Conservation (phyloP, 1,284 basidiomycete species). For the Moniliella sp. region DNA sequence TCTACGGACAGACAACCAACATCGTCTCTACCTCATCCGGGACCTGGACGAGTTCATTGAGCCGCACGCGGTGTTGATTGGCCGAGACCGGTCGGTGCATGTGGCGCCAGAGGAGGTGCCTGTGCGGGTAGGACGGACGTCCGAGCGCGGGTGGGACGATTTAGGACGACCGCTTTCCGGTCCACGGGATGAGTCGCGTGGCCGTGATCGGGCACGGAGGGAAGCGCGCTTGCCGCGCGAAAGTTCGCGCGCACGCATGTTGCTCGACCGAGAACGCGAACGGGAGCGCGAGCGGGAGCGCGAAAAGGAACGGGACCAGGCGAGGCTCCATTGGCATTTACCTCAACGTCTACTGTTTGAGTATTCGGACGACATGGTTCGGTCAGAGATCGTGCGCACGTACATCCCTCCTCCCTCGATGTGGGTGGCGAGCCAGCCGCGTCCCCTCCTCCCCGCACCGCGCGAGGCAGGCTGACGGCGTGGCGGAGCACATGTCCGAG, state of each 20-base stretch:
- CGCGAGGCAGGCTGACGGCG: slow-evolving; percentile 31
- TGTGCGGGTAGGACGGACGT: background rate
- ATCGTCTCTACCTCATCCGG: slow-evolving; percentile 52
- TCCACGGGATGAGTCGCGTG: no score
- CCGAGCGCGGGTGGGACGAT: background rate
- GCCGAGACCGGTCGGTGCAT: slow-evolving; percentile 29
- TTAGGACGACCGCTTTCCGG: no score
- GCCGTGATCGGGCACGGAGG: no score
- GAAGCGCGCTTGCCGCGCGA: background rate
- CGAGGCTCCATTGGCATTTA: slow-evolving; percentile 55
- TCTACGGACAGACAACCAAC: slow-evolving; percentile 70
- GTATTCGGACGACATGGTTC: slow-evolving; percentile 34
- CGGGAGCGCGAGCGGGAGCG: no score
- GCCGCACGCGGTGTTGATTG: slow-evolving; percentile 42
- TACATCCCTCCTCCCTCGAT: no score
- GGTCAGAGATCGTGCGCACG: slow-evolving; percentile 39
- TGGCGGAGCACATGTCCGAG: slow-evolving; percentile 39
- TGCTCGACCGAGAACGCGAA: no score
- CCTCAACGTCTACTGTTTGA: slow-evolving; percentile 56
- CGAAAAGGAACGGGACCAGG: no score
- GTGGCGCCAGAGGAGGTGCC: slow-evolving; percentile 7
- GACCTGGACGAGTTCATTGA: slow-evolving; percentile 36
- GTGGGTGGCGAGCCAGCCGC: no score
- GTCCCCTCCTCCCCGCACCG: no score
- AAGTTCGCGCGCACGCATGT: background rate